These are phyloP conservation scores for Mesotaenium endlicherianum DNA, from an alignment of 139 green algal species.

Conservation along the genomic window DNA sequence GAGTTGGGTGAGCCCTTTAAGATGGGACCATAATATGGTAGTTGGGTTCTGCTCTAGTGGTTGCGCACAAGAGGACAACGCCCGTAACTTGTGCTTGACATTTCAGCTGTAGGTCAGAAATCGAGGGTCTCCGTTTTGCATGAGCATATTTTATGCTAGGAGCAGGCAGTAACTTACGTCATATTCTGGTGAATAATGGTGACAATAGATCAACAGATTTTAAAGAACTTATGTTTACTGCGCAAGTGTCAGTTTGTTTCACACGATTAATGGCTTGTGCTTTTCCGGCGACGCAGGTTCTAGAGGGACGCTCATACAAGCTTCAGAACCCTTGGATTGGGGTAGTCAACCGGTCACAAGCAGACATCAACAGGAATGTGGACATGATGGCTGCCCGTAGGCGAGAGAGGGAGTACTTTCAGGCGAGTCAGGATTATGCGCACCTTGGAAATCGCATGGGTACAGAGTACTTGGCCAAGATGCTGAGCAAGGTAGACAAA, in stretches of 20 bases:
- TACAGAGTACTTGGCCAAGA: constrained; percentile 42
- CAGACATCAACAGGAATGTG: constrained; percentile 56
- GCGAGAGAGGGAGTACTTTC: constrained; percentile 53
- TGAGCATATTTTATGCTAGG: too few relatives aligned
- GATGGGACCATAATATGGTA: too few relatives aligned
- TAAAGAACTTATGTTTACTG: too few relatives aligned
- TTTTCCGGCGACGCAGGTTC: constrained; percentile 14
- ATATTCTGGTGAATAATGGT: too few relatives aligned
- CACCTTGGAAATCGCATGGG: constrained; percentile 31
- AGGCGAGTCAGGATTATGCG: constrained; percentile 31
- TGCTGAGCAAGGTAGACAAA: constrained; percentile 38
- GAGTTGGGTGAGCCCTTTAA: too few relatives aligned
- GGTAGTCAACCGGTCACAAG: constrained; percentile 61
- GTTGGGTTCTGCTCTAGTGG: too few relatives aligned
- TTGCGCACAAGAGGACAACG: too few relatives aligned
- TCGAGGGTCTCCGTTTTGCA: too few relatives aligned
- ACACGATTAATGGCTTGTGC: not conserved
- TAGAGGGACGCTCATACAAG: constrained; percentile 44
- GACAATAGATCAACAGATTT: too few relatives aligned
- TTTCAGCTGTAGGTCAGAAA: too few relatives aligned
- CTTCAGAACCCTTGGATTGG: constrained; percentile 52
- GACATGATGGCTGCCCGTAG: constrained; percentile 38
- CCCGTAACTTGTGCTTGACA: not conserved
- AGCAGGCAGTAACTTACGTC: too few relatives aligned
- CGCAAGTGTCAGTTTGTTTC: too few relatives aligned